These are phyloP conservation scores for Fusarium acutatum DNA, from an alignment of 2,329 filamentous ascomycete genomes.

Conservation along the genomic window DNA sequence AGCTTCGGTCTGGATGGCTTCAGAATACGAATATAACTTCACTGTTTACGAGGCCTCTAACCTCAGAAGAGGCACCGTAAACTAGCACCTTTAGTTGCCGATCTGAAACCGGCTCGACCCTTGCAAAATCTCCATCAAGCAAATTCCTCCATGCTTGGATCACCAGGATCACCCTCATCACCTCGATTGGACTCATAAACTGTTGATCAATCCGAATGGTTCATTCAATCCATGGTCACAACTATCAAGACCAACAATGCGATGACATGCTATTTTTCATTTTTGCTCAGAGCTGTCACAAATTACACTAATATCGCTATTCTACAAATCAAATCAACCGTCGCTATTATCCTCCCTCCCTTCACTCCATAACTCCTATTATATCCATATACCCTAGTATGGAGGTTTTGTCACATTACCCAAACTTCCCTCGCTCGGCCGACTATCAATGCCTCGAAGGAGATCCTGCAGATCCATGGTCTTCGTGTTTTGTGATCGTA, in stretches of 20 bases:
- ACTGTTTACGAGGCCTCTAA: background rate
- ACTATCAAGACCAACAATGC: background rate
- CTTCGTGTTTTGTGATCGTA: slow-evolving; percentile 45
- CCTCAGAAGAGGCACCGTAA: background rate
- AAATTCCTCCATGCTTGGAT: background rate
- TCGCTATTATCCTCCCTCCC: slow-evolving; percentile 25
- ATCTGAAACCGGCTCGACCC: slow-evolving; percentile 30
- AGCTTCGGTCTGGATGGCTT: background rate
- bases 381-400: slow-evolving; percentile 49
- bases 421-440: slow-evolving; percentile 55
- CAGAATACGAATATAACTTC: background rate
- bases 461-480: slow-evolving; percentile 59
- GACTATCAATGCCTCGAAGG: slow-evolving; percentile 60
- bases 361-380: slow-evolving; percentile 17
- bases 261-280: slow-evolving; percentile 3
- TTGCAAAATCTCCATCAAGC: slow-evolving; percentile 17
- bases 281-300: slow-evolving; percentile 18
- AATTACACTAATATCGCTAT: slow-evolving; percentile 29
- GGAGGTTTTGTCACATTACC: slow-evolving; percentile 59
- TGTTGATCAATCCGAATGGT: background rate
- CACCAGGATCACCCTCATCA: background rate
- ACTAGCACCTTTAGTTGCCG: background rate
- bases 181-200: background rate
- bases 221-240: background rate
- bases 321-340: slow-evolving; percentile 22